phyloP scores from a whole-genome alignment of 2,329 filamentous ascomycete species.

The Penicillium psychrosexuale region DNA sequence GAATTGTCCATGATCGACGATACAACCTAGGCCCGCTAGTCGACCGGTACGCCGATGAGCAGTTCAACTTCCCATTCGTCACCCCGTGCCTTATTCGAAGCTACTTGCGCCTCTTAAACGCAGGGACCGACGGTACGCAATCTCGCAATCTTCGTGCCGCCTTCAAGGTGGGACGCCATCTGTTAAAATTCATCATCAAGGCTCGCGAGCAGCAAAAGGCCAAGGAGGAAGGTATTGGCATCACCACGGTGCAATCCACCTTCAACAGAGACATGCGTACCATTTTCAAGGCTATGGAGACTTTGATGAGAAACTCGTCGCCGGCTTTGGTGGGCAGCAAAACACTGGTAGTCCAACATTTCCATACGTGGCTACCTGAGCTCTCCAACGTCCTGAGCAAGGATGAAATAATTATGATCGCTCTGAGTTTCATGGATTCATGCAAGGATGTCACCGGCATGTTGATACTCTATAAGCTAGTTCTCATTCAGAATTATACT shows the following conservation, averaged over 20 bases:
- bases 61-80: conserved; percentile 90
- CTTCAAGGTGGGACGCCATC: conserved; percentile 89
- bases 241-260: conserved; percentile 65
- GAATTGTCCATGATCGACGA: conserved; percentile 88
- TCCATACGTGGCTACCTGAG: conserved; percentile 96
- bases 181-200: conserved; percentile 92
- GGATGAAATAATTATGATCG: conserved; percentile 85
- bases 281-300: conserved; percentile 86
- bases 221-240: conserved; percentile 85
- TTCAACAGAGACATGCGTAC: conserved; percentile 81
- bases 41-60: conserved; percentile 81
- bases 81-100: conserved; percentile 84
- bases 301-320: conserved; percentile 81
- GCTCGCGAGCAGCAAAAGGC: conserved; percentile 78
- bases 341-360: conserved; percentile 91
- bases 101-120: conserved; percentile 77
- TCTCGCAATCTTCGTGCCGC: conserved; percentile 83
- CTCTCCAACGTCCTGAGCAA: conserved; percentile 71
- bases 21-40: conserved; percentile 90
- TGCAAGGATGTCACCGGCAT: conserved; percentile 86
- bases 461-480: conserved; percentile 83
- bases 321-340: conserved; percentile 89
- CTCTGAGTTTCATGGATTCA: conserved; percentile 90
- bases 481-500: conserved; percentile 89
- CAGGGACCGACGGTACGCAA: conserved; percentile 76